These are phyloP conservation scores for Pythium rishiriense DNA, from an alignment of 352 stramenopile genomes.

Conservation along the genomic window DNA sequence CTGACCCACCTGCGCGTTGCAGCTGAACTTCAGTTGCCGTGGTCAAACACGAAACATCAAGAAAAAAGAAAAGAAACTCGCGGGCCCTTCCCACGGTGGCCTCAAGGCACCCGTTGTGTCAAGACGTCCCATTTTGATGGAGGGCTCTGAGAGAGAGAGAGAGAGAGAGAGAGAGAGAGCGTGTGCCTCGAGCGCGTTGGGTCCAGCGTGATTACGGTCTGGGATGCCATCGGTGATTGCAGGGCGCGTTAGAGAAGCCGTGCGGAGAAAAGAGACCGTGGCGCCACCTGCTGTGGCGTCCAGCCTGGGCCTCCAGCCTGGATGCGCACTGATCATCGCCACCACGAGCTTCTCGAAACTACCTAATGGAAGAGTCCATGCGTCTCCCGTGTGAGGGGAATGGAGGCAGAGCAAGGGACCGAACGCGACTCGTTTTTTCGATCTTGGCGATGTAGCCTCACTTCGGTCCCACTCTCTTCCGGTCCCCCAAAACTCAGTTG, in stretches of 20 bases:
- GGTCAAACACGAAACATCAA: no score
- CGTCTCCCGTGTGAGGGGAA: no score
- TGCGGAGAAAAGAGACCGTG: slow-evolving; percentile 3
- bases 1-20: neutral
- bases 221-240: neutral
- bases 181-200: neutral
- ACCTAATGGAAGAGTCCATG: no score
- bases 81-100: no score
- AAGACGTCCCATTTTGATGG: no score
- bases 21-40: slow-evolving; percentile 11
- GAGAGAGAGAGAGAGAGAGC: neutral
- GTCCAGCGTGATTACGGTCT: neutral
- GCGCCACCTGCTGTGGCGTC: neutral
- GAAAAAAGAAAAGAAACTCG: slow-evolving; percentile 8
- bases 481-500: slow-evolving; percentile 19
- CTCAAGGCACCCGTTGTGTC: no score
- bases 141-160: neutral
- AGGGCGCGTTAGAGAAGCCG: neutral
- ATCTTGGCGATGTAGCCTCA: slow-evolving; percentile 1
- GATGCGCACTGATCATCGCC: no score
- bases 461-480: slow-evolving; percentile 1
- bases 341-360: no score
- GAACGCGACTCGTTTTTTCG: slow-evolving; percentile 8
- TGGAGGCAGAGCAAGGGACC: no score
- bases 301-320: no score